A percentile compares a stretch with the other conserved stretches of the same genome.
phyloP scores from a whole-genome alignment of 257 asterid genomes.

The Nicotiana undulata region DNA sequence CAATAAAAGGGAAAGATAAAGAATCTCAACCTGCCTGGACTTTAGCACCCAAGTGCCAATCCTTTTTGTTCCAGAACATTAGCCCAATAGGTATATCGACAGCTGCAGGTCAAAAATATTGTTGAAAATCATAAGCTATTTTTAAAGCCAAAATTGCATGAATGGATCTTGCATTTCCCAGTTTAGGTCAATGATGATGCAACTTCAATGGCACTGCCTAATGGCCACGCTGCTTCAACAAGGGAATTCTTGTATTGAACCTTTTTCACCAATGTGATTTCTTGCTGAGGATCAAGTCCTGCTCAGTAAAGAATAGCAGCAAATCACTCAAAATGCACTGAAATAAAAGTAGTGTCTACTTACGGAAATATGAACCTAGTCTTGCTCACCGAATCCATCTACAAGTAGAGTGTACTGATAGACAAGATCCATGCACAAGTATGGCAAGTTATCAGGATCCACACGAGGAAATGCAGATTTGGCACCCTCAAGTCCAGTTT shows the following conservation, averaged over 20 bases:
- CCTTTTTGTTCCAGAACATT: not conserved
- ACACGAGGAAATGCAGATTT: slow-evolving; percentile 49
- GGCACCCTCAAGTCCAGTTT: slow-evolving; percentile 54
- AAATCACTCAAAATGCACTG: not conserved
- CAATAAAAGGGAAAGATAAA: not conserved
- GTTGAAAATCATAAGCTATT: not conserved
- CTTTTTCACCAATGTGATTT: slow-evolving; percentile 39
- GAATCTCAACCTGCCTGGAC: not conserved
- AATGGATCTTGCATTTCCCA: not conserved
- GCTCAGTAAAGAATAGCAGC: not conserved
- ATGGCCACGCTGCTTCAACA: slow-evolving; percentile 49
- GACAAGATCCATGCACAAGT: slow-evolving; percentile 90
- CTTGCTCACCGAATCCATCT: slow-evolving; percentile 84
- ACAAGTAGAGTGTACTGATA: slow-evolving; percentile 83
- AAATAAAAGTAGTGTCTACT: not conserved
- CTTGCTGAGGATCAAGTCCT: slow-evolving; percentile 37
- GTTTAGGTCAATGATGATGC: slow-evolving; percentile 16
- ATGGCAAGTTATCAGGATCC: slow-evolving; percentile 69
- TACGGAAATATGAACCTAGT: not conserved
- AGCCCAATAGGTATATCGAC: not conserved
- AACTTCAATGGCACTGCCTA: slow-evolving; percentile 45
- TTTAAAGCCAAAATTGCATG: slow-evolving; percentile 7
- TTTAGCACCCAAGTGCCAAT: not conserved
- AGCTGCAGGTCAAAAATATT: not conserved
- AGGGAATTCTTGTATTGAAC: slow-evolving; percentile 29